Conservation (phyloP, 495 filamentous ascomycete species). For the Penicilliopsis zonata region DNA sequence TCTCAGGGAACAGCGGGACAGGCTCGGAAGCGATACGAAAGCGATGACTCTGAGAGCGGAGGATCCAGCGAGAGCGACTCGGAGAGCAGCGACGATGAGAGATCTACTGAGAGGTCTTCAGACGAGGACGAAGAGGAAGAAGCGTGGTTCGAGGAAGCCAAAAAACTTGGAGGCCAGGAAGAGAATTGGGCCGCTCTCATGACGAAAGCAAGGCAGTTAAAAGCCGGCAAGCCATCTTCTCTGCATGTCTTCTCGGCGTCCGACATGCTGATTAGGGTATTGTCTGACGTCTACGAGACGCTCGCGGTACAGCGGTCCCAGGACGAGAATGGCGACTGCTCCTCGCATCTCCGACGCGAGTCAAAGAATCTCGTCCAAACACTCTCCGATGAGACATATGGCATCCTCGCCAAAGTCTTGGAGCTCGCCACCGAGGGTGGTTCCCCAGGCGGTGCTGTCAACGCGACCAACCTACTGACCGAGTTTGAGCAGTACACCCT, state of each 20-base stretch:
- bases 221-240: neutral
- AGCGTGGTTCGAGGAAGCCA: constrained; percentile 4
- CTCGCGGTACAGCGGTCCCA: neutral
- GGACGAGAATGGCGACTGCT: neutral
- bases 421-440: neutral
- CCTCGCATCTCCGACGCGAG: neutral
- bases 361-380: constrained; percentile 4
- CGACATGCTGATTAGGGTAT: neutral
- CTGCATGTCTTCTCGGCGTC: constrained; percentile 1
- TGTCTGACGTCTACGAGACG: constrained; percentile 1
- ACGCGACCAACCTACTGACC: constrained; percentile 7
- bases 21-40: constrained; percentile 1
- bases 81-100: neutral
- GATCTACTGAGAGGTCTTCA: neutral
- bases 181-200: constrained; percentile 6
- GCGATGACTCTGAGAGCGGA: constrained; percentile 3
- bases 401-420: constrained; percentile 5
- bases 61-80: neutral
- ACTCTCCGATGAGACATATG: constrained; percentile 4
- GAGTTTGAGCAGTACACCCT: constrained; percentile 14
- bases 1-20: neutral
- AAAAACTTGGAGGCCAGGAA: constrained; percentile 3
- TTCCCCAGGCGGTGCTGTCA: too few species aligned
- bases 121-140: constrained; percentile 7
- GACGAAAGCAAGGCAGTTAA: neutral